Percentiles rank a stretch among this genome's conserved stretches.
phyloP scores from a whole-genome alignment of 116 monocot genomes.

The Posidonia oceanica region DNA sequence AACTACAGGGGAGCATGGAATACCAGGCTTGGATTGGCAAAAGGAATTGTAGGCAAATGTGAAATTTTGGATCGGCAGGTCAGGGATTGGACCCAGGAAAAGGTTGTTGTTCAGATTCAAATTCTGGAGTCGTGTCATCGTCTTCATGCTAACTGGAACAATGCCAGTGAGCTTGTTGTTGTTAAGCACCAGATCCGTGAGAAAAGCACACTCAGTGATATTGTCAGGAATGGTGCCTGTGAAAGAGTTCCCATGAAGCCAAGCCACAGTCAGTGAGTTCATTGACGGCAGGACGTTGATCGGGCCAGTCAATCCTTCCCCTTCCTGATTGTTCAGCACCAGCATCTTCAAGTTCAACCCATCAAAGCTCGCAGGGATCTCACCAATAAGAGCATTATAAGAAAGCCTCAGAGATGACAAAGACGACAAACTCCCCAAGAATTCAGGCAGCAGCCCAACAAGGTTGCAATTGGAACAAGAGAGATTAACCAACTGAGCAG shows the following conservation, averaged over 20 bases:
- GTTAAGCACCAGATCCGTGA: slow-evolving; percentile 39
- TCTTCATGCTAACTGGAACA: slow-evolving; percentile 34
- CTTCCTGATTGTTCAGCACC: slow-evolving; percentile 64
- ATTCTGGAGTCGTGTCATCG: slow-evolving; percentile 24
- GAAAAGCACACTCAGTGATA: slow-evolving; percentile 21
- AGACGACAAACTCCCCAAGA: slow-evolving; percentile 42
- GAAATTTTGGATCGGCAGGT: slow-evolving; percentile 26
- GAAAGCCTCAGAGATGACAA: slow-evolving; percentile 39
- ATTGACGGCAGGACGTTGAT: slow-evolving; percentile 41
- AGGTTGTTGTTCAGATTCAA: slow-evolving; percentile 55
- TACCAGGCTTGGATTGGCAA: slow-evolving; percentile 47
- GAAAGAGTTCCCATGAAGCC: slow-evolving; percentile 83
- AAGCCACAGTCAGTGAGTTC: slow-evolving; percentile 29
- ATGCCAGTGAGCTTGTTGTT: slow-evolving; percentile 57
- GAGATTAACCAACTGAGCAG: slow-evolving; percentile 35
- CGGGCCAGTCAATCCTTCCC: slow-evolving; percentile 32
- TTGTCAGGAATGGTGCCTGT: slow-evolving; percentile 48
- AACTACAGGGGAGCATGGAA: slow-evolving; percentile 42
- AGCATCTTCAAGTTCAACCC: slow-evolving; percentile 34
- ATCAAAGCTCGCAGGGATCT: slow-evolving; percentile 32
- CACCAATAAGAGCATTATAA: slow-evolving; percentile 47
- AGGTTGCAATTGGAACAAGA: slow-evolving; percentile 36
- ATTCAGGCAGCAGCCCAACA: slow-evolving; percentile 55
- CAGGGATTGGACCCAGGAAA: slow-evolving; percentile 60
- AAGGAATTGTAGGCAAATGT: slow-evolving; percentile 41